Evolutionary conservation across 805 yeast species (phyloP), one percentile per base, ranked within the genome.

Genomic region (Priceomyces castillae): DNA sequence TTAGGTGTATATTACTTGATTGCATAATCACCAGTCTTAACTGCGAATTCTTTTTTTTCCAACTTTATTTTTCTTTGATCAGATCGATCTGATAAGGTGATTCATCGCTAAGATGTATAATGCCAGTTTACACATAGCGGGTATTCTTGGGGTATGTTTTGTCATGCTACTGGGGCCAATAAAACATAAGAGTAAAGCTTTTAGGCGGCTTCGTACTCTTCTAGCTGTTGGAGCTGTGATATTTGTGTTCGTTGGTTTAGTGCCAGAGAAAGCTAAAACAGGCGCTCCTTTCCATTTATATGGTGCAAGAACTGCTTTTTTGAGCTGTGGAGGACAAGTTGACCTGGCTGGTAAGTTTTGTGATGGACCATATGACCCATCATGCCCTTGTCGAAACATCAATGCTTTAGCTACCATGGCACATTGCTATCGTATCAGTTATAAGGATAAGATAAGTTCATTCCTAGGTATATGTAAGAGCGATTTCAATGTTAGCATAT

Each of bases 371-470:
- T n/a, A 37, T 25, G 28, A 26, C 30, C 25, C 30, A 3, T 34
- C 42, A 14, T 64, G 71, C 44, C 45, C 49, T 30, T 67, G 73
- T 46, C 43, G 39, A n/a, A 61, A 65, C 40, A 44, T 48, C 5
- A 53, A 57, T 35, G 70, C 71, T 1, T 51, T 69, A 48, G 63
- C 74, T 17, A 63, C 72, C 2, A 62, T 67, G 35, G 59, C 71
- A 5, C 62, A 61, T 48, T 69, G 75, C 48, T 66, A 62, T 42
- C 40, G 44, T 7, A 39, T 45, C 5, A 65, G 61, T 1, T 58
- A 58, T 41, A 58, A 59, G 3, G 31, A 47, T 1, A 53, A 60
- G 28, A 50, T 64, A 4, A 52, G 48, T 33, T 48, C 57, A 14
- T 58, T 67, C 37, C 35, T 67, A 11, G 39, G 44, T 4, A 48